These are phyloP conservation scores for Geotrichum cucujoidarum DNA, from an alignment of 1,139 yeast genomes.

Conservation along the genomic window DNA sequence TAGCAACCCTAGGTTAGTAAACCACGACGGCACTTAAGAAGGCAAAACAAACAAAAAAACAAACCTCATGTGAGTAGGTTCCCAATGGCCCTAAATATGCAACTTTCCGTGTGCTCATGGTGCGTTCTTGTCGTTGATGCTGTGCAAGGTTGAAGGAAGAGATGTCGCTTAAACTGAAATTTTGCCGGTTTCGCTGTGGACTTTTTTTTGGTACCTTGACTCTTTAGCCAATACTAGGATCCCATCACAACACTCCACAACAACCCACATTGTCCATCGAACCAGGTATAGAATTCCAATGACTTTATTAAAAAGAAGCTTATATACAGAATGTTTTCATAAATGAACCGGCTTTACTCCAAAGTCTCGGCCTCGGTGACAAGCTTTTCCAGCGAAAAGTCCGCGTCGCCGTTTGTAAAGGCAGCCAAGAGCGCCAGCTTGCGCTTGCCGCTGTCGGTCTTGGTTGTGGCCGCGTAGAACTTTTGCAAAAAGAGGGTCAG, in stretches of 20 bases:
- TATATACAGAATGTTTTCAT: too few relatives aligned
- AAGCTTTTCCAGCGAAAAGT: conserved; percentile 61
- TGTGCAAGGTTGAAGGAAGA: neutral
- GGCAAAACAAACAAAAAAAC: neutral
- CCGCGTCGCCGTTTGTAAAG: conserved; percentile 63
- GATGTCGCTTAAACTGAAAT: neutral
- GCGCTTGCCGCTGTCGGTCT: conserved; percentile 38
- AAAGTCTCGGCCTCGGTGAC: conserved; percentile 68
- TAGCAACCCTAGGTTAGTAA: conserved; percentile 28
- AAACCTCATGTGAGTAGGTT: conserved; percentile 82
- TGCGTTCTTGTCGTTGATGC: too few relatives aligned
- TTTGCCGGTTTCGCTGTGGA: neutral
- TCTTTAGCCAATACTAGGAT: too few relatives aligned
- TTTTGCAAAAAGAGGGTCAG: conserved; percentile 77
- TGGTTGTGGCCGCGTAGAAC: conserved; percentile 70
- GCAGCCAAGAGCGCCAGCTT: conserved; percentile 55
- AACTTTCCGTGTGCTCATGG: conserved; percentile 35
- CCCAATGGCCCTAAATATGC: conserved; percentile 87
- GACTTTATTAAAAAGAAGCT: too few relatives aligned
- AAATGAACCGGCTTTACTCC: conserved; percentile 41
- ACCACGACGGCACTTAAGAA: conserved; percentile 1
- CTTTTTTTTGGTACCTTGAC: neutral
- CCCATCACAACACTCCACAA: too few relatives aligned
- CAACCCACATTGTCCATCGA: too few relatives aligned
- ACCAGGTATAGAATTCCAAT: too few relatives aligned